Evolutionary conservation across 192 early-diverging fungal species (phyloP), one percentile per base, ranked within the genome.

Genomic region (Backusella tarrabulga): DNA sequence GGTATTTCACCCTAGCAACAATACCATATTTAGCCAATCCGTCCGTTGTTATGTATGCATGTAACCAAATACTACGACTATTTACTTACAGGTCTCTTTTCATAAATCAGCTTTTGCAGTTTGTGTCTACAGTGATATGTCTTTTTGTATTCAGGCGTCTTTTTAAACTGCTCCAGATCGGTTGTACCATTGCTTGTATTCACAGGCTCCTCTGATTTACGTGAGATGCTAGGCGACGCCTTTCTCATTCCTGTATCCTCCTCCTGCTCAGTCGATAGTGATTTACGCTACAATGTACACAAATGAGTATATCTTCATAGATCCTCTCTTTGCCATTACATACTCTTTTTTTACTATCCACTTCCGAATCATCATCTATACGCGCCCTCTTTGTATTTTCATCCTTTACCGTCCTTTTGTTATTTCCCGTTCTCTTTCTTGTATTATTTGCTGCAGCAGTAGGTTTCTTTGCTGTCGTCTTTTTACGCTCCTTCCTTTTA

Each of bases 51-150:
- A 50, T 26, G 15, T 71, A 71, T 42, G 12, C 23, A 60, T 60
- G 17, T 21, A 54, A 23, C 52, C 52, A 19, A 19, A 5, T 6
- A 34, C 34, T 11, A 44, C n/a, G 38, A 56, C 50, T 3, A 34
- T 44, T 44, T 44, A 76, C 75, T 74, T 77, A 83, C 81, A 19
- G 72, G 72, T 35, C 77, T 80, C 72, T 83, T 83, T 44, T 80
- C 82, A 46, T 83, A 83, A 26, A 83, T 74, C 26, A 83, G 15
- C 23, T 78, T 79, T 54, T 83, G 82, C n/a, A 83, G 73, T 34
- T 74, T 79, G 29, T 83, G 82, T 40, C 82, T 72, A 29, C 68
- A 67, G 72, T 80, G 70, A 74, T 83, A 80, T 40, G 80, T 19
- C 35, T 41, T 67, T 46, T 77, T 77, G 32, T 75, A 79, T 36